phyloP scores from a whole-genome alignment of 2,329 filamentous ascomycete genomes.

The Drechslera avenae region DNA sequence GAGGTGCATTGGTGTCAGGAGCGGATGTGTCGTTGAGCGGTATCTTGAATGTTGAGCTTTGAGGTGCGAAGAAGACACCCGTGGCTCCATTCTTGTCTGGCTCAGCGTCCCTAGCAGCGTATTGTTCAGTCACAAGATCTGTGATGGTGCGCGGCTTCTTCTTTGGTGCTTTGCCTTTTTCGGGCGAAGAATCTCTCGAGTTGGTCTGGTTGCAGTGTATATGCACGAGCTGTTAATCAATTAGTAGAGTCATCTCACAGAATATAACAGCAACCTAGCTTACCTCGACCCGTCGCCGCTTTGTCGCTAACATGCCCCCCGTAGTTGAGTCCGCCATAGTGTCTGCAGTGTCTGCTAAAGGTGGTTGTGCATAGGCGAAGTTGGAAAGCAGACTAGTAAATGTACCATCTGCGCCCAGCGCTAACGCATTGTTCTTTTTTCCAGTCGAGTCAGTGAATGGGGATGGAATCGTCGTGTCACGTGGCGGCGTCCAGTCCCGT shows the following conservation, averaged over 20 bases:
- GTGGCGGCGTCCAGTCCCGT: constrained; percentile 46
- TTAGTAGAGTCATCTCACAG: not conserved
- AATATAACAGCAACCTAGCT: not conserved
- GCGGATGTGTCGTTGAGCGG: constrained; percentile 33
- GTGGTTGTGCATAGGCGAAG: constrained; percentile 34
- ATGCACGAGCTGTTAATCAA: constrained; percentile 27
- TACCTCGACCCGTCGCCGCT: constrained; percentile 40
- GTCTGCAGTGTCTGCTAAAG: constrained; percentile 10
- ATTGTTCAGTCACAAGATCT: constrained; percentile 46
- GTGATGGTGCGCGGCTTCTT: constrained; percentile 50
- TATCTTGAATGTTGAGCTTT: constrained; percentile 24
- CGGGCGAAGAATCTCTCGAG: constrained; percentile 32
- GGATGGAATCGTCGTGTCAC: constrained; percentile 28
- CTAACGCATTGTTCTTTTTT: constrained; percentile 31
- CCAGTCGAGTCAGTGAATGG: constrained; percentile 24
- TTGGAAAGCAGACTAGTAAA: constrained; percentile 38
- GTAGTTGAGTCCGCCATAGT: constrained; percentile 6
- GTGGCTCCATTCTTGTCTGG: constrained; percentile 13
- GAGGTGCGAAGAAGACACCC: constrained; percentile 35
- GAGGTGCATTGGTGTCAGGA: constrained; percentile 7
- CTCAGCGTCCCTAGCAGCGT: constrained; percentile 22
- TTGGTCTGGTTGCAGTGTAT: constrained; percentile 30
- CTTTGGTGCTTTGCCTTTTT: constrained; percentile 44
- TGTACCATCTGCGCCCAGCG: constrained; percentile 5
- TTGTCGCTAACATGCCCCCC: constrained; percentile 21